Evolutionary conservation across 2,329 filamentous ascomycete genomes (phyloP).

Genomic region (Rhynchosporium graminicola): DNA sequence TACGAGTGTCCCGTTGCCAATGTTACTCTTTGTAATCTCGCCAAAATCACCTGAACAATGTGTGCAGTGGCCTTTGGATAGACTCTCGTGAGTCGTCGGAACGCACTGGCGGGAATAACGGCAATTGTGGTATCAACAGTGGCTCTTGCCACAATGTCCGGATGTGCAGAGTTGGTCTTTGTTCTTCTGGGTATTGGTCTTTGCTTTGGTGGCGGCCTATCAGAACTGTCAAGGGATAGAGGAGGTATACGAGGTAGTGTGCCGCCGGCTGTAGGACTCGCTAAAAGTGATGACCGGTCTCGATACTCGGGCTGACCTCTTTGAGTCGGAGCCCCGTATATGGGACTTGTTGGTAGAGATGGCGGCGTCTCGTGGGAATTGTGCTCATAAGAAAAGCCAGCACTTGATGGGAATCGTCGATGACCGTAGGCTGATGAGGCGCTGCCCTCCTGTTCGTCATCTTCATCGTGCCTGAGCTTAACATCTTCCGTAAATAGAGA

Average conservation of each 20-base stretch:
- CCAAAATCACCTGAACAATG: slow-evolving; percentile 96
- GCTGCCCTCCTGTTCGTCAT: slow-evolving; percentile 44
- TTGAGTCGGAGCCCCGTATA: slow-evolving; percentile 36
- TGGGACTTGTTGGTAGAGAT: slow-evolving; percentile 39
- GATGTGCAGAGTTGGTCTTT: slow-evolving; percentile 78
- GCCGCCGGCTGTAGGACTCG: slow-evolving; percentile 40
- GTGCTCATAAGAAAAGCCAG: slow-evolving; percentile 31
- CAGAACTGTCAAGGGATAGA: slow-evolving; percentile 63
- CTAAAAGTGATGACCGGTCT: slow-evolving; percentile 35
- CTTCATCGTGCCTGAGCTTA: slow-evolving; percentile 71
- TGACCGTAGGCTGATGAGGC: slow-evolving; percentile 41
- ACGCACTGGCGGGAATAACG: slow-evolving; percentile 95
- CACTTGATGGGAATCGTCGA: slow-evolving; percentile 32
- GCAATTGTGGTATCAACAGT: slow-evolving; percentile 97
- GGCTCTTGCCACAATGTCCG: slow-evolving; percentile 94
- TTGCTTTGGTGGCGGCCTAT: slow-evolving; percentile 31
- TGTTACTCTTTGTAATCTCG: slow-evolving; percentile 90
- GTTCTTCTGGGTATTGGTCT: slow-evolving; percentile 45
- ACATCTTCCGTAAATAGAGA: slow-evolving; percentile 96
- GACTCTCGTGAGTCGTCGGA: slow-evolving; percentile 85
- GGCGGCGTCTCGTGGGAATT: slow-evolving; percentile 38
- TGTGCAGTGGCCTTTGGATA: slow-evolving; percentile 97
- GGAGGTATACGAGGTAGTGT: slow-evolving; percentile 67
- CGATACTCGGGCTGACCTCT: slow-evolving; percentile 57
- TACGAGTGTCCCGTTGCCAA: slow-evolving; percentile 94